Base-by-base conservation (phyloP, 2,329 filamentous ascomycete genomes). In the Arthrinium phaeospermum region DNA sequence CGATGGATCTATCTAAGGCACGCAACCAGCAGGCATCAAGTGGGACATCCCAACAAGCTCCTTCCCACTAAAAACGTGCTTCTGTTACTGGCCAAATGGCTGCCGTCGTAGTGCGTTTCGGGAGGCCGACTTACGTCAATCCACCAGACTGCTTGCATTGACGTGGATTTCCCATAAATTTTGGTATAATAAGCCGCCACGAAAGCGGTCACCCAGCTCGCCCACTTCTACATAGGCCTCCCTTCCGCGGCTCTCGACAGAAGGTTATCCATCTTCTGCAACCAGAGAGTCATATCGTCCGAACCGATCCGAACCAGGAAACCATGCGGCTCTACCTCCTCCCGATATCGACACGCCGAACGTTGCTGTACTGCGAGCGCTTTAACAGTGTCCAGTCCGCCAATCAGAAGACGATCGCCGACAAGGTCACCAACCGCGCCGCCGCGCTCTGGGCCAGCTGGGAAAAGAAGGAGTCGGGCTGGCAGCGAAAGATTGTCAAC, bases 271-370 rank as follows among this genome's bases (percentile, higher is more conserved):
- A 46, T 24, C 37, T 68, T n/a, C 13, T 46, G 67, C n/a, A 30
- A 68, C n/a, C 10, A 22, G 44, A 22, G 44, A 27, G 10, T 14
- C 16, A 37, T 22, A 61, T 22, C 46, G 7, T 34, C 30, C 41
- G 41, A 68, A 19, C 22, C 41, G 7, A 30, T 16, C 12, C n/a
- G 45, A 46, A 61, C 19, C 45, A 47, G 16, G 22, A 44, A 46
- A 68, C n/a, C 41, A 98, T 99, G 96, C 94, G 95, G 81, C 89
- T 99, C 83, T 98, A 95, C 84, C 91, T 99, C 75, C 90, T 99
- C 72, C 96, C 96, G 74, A 92, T 99, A 78, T 97, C 96, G 73
- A 97, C 95, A 76, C 91, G 93, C 80, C 93, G 95, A 79, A 95
- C 94, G 70, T 90, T 99, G 74, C 91, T 99, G 79, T 98, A 98